These are phyloP conservation scores for Pascua guehoae DNA, from an alignment of 1,284 basidiomycete genomes.

Conservation along the genomic window DNA sequence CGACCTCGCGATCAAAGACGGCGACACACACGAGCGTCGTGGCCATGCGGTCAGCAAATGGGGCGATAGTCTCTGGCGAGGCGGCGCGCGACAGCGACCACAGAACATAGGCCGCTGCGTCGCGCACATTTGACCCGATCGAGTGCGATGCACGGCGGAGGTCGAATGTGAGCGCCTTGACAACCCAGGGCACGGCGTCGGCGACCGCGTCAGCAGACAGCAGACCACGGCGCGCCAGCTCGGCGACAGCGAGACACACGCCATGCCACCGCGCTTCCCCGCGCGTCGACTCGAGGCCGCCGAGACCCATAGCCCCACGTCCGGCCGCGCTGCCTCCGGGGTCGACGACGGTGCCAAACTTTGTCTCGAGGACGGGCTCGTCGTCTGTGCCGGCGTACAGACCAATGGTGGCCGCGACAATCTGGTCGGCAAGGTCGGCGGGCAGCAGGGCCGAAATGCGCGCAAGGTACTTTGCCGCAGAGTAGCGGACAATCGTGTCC, in stretches of 20 bases:
- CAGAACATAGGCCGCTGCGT: slow-evolving; percentile 88
- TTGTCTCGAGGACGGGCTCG: slow-evolving; percentile 39
- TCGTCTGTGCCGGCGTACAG: slow-evolving; percentile 55
- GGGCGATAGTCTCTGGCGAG: slow-evolving; percentile 58
- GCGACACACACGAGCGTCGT: slow-evolving; percentile 70
- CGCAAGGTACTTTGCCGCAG: slow-evolving; percentile 87
- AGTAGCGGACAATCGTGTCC: slow-evolving; percentile 95
- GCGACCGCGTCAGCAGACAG: slow-evolving; percentile 59
- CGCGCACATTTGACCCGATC: slow-evolving; percentile 88
- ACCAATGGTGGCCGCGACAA: slow-evolving; percentile 72
- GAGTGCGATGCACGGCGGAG: slow-evolving; percentile 86
- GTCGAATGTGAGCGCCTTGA: slow-evolving; percentile 88
- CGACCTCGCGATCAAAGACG: slow-evolving; percentile 87
- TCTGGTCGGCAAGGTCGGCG: slow-evolving; percentile 67
- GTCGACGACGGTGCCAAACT: slow-evolving; percentile 39
- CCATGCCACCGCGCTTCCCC: slow-evolving; percentile 93
- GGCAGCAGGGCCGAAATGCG: slow-evolving; percentile 80
- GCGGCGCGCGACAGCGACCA: slow-evolving; percentile 89
- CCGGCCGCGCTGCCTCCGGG: slow-evolving; percentile 59
- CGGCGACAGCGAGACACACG: slow-evolving; percentile 85
- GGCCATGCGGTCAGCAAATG: slow-evolving; percentile 65
- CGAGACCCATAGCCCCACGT: slow-evolving; percentile 56
- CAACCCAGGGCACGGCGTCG: slow-evolving; percentile 69
- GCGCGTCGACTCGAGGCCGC: slow-evolving; percentile 60
- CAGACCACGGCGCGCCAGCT: slow-evolving; percentile 79